Conservation (phyloP, 139 green algal genomes). For the Chlorella sorokiniana region DNA sequence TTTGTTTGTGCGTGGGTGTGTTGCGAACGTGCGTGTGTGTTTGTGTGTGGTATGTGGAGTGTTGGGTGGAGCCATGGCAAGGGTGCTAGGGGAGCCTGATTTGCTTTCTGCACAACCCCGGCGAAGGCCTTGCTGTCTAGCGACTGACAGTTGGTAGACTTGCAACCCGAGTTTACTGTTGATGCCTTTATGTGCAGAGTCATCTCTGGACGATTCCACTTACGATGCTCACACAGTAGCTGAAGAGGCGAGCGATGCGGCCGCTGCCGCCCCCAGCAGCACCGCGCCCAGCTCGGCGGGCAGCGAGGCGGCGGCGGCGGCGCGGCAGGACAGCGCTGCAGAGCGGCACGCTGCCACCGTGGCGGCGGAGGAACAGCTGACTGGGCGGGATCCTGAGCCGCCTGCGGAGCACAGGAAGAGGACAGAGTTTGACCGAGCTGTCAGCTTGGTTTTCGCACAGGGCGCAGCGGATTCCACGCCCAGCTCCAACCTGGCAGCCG, state of each 20-base stretch:
- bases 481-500: neutral
- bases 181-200: conserved; percentile 11
- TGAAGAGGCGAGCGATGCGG: neutral
- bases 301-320: neutral
- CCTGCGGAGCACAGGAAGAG: neutral
- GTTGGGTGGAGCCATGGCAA: no score
- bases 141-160: no score
- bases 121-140: no score
- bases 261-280: neutral
- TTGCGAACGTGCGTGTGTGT: no score
- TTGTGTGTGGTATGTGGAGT: no score
- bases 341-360: neutral
- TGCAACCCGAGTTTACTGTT: no score
- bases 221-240: conserved; percentile 33
- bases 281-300: neutral
- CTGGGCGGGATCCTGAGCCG: no score
- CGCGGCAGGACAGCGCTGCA: neutral
- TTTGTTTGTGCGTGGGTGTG: neutral
- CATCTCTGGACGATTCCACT: conserved; percentile 40
- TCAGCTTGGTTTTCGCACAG: conserved; percentile 8
- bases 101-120: no score
- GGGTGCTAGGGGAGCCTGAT: no score
- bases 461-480: no score
- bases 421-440: conserved; percentile 1
- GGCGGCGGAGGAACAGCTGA: neutral